Evolutionary conservation across 345 rosid genomes (phyloP).

Genomic region (Syzygium aqueum): DNA sequence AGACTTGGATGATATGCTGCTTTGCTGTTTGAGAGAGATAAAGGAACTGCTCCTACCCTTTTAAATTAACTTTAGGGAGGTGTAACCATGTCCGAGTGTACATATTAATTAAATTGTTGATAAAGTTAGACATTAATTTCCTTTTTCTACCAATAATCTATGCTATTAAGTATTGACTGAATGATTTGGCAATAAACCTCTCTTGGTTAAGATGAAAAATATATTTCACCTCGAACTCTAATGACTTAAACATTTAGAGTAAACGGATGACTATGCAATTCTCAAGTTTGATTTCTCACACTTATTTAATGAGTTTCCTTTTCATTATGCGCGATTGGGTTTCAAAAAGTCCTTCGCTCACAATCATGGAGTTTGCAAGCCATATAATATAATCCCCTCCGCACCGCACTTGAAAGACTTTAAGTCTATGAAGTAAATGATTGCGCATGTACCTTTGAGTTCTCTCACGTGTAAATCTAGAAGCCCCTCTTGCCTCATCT

Average conservation of each 20-base stretch:
- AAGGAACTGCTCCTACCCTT: background rate
- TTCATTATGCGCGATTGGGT: background rate
- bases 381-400: background rate
- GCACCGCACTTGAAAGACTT: background rate
- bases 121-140: too few relatives aligned
- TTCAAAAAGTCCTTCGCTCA: background rate
- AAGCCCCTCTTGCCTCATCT: background rate
- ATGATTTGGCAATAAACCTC: background rate
- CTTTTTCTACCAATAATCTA: background rate
- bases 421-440: background rate
- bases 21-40: background rate
- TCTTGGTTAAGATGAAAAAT: background rate
- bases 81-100: background rate
- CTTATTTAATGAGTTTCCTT: background rate
- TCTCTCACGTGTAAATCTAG: background rate
- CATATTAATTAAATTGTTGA: too few relatives aligned
- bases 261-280: fast-evolving
- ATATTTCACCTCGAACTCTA: background rate
- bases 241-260: fast-evolving
- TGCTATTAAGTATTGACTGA: background rate
- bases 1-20: background rate
- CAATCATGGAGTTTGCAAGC: background rate
- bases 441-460: background rate
- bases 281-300: background rate
- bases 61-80: background rate